A percentile compares a stretch with the other conserved stretches of the same genome.
These are phyloP conservation scores for Trichoderma parareesei DNA, from an alignment of 495 filamentous ascomycete genomes.

Conservation along the genomic window DNA sequence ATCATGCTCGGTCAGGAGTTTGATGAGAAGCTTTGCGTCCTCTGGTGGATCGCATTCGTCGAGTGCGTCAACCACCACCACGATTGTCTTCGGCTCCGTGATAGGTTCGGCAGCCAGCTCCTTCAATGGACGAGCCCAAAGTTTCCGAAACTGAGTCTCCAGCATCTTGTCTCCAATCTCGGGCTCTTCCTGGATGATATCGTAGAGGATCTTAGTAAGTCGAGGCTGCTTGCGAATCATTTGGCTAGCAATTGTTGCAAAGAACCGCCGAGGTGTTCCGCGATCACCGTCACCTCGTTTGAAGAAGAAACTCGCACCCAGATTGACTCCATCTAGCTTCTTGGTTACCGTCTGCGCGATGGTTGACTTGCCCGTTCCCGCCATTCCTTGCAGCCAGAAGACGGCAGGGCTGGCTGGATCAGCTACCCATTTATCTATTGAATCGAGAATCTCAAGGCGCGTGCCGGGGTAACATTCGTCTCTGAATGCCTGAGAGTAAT, in stretches of 20 bases:
- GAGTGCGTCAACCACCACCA: constrained; percentile 46
- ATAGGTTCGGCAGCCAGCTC: constrained; percentile 1
- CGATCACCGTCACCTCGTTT: constrained; percentile 38
- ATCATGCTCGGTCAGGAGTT: constrained; percentile 23
- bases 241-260: constrained; percentile 38
- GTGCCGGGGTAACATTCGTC: constrained; percentile 21
- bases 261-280: constrained; percentile 30
- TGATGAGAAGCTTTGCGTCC: constrained; percentile 32
- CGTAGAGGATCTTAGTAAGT: constrained; percentile 22
- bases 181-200: constrained; percentile 30
- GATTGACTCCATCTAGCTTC: constrained; percentile 15
- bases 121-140: constrained; percentile 31
- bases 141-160: constrained; percentile 39
- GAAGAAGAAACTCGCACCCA: constrained; percentile 46
- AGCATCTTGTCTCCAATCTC: constrained; percentile 31
- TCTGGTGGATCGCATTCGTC: constrained; percentile 41
- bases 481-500: constrained; percentile 18
- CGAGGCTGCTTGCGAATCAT: constrained; percentile 24
- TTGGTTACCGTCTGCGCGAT: constrained; percentile 32
- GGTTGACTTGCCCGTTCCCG: constrained; percentile 40
- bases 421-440: constrained; percentile 14
- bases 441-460: constrained; percentile 19
- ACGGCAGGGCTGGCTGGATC: constrained; percentile 19
- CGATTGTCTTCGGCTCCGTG: constrained; percentile 9
- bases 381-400: constrained; percentile 39